Conservation (phyloP, 495 filamentous ascomycete species). For the Aspergillus incahuasiensis region DNA sequence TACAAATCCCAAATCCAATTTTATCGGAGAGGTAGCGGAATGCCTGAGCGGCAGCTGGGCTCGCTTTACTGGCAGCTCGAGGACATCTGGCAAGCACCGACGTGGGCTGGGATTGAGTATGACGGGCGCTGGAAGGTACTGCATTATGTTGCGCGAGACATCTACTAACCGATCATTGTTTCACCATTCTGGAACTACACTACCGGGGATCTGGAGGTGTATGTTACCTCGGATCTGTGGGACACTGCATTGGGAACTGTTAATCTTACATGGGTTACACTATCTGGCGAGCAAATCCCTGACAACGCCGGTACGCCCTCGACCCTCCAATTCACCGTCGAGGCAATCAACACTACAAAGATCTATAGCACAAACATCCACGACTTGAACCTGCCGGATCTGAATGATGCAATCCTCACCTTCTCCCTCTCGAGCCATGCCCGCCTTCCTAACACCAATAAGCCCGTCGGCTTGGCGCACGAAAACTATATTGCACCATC, state of each 20-base stretch:
- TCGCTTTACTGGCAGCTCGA: constrained; percentile 67
- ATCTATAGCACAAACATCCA: constrained; percentile 42
- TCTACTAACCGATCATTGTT: constrained; percentile 58
- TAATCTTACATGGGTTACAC: constrained; percentile 35
- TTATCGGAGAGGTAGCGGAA: constrained; percentile 59
- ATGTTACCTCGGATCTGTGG: constrained; percentile 51
- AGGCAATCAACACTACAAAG: constrained; percentile 56
- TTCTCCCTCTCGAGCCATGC: constrained; percentile 53
- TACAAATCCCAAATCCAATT: constrained; percentile 62
- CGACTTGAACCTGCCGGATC: constrained; percentile 31
- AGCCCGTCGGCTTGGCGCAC: constrained; percentile 47
- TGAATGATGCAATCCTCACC: constrained; percentile 48
- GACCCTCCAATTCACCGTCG: constrained; percentile 46
- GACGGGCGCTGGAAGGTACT: constrained; percentile 63
- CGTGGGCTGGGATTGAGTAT: constrained; percentile 63
- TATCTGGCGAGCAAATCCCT: constrained; percentile 32
- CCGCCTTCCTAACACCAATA: constrained; percentile 47
- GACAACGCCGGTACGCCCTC: constrained; percentile 30
- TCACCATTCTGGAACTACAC: constrained; percentile 57
- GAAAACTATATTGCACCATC: constrained; percentile 52
- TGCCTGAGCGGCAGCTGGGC: constrained; percentile 57
- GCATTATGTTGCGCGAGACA: constrained; percentile 56
- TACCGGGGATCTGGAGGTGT: constrained; percentile 51
- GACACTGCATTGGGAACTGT: constrained; percentile 29
- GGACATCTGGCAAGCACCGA: constrained; percentile 66